phyloP scores from a whole-genome alignment of 2,329 filamentous ascomycete genomes.

The Cytospora chrysosperma region DNA sequence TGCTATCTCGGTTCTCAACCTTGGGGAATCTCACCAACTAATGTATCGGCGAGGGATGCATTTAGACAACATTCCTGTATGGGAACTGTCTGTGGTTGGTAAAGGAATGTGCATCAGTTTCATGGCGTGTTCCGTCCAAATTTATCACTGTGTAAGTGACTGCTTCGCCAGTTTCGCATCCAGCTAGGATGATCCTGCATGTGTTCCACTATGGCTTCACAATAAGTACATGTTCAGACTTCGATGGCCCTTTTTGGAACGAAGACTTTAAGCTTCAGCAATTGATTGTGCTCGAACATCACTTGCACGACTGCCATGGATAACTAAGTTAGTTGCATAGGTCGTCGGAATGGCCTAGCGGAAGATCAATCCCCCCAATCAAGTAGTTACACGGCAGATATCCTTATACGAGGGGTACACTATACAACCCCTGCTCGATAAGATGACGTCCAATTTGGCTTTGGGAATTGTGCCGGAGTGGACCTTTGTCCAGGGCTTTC shows the following conservation, averaged over 20 bases:
- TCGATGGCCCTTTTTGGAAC: neutral
- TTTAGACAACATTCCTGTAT: conserved; percentile 10
- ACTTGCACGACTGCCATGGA: no score
- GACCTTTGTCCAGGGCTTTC: conserved; percentile 8
- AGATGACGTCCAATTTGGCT: conserved; percentile 24
- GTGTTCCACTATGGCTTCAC: conserved; percentile 7
- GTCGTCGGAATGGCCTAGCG: neutral
- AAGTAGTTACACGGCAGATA: neutral
- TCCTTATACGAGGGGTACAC: neutral
- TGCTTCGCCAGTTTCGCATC: conserved; percentile 33
- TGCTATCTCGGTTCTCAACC: neutral
- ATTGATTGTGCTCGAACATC: neutral
- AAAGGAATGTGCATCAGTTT: conserved; percentile 34
- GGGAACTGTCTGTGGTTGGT: conserved; percentile 1
- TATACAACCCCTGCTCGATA: conserved; percentile 17
- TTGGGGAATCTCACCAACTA: conserved; percentile 8
- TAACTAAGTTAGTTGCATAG: neutral
- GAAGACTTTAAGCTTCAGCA: no score
- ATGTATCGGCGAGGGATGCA: conserved; percentile 1
- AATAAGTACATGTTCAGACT: neutral
- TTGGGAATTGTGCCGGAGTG: conserved; percentile 15
- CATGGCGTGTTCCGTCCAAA: conserved; percentile 30
- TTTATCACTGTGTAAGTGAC: conserved; percentile 26
- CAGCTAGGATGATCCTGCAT: conserved; percentile 29
- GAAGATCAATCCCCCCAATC: neutral